phyloP scores from a whole-genome alignment of 23 red algal species.

The Chondrus crispus region DNA sequence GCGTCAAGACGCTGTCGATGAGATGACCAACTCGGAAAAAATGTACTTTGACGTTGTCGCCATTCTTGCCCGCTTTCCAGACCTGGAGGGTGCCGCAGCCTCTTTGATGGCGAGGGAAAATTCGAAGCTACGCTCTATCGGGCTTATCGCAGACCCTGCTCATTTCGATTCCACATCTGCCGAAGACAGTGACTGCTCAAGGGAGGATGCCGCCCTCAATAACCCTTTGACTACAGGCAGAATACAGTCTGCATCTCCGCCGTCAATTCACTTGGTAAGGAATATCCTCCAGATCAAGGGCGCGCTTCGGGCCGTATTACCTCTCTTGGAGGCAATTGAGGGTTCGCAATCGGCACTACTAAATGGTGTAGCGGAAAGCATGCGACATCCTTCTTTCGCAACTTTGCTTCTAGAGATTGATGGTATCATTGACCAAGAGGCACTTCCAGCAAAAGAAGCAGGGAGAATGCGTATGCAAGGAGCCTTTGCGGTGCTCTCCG shows the following conservation, averaged over 20 bases:
- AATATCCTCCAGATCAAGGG: constrained; percentile 69
- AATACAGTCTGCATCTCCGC: constrained; percentile 12
- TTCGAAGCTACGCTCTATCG: neutral
- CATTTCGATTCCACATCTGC: too few relatives aligned
- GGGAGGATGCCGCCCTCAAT: too few relatives aligned
- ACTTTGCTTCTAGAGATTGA: constrained; percentile 44
- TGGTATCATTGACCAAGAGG: constrained; percentile 49
- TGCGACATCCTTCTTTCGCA: constrained; percentile 50
- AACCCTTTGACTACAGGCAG: too few relatives aligned
- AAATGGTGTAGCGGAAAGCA: constrained; percentile 31
- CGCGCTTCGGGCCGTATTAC: constrained; percentile 26
- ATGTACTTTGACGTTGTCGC: constrained; percentile 50
- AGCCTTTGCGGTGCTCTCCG: constrained; percentile 73
- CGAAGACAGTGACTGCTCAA: too few relatives aligned
- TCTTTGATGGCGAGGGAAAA: constrained; percentile 55
- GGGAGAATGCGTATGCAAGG: constrained; percentile 74
- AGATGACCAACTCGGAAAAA: constrained; percentile 53
- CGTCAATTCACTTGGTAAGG: constrained; percentile 51
- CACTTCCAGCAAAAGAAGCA: neutral
- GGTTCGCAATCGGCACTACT: constrained; percentile 31
- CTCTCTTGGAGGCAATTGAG: constrained; percentile 42
- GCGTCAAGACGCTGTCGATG: constrained; percentile 77
- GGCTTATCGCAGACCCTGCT: too few relatives aligned
- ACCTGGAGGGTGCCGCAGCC: constrained; percentile 72
- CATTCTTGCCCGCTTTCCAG: constrained; percentile 70